Evolutionary conservation across 371 early-diverging fungal species (phyloP).

Genomic region (Umbelopsis sp.): DNA sequence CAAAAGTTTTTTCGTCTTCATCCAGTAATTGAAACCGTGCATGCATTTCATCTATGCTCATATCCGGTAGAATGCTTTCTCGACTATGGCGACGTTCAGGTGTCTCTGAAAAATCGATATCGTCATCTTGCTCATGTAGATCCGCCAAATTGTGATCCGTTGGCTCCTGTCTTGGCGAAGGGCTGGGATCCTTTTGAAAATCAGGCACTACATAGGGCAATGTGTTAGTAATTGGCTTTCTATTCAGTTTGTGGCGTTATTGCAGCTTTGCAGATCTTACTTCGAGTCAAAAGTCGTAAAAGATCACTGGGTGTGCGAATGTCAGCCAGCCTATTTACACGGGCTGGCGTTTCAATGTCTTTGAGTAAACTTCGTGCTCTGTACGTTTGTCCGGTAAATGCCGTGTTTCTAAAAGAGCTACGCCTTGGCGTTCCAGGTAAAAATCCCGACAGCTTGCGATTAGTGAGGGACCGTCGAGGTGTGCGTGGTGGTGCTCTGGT

Average conservation of each 20-base stretch:
- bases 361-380: neutral
- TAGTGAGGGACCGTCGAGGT: conserved; percentile 1
- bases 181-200: neutral
- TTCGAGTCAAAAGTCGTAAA: neutral
- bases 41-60: conserved; percentile 4
- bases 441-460: conserved; percentile 9
- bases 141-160: neutral
- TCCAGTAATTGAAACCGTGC: neutral
- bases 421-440: conserved; percentile 9
- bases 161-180: too few relatives aligned
- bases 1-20: conserved; percentile 3
- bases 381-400: neutral
- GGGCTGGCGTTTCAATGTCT: neutral
- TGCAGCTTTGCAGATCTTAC: neutral
- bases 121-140: neutral
- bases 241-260: neutral
- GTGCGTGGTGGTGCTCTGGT: neutral
- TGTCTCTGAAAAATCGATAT: too few relatives aligned
- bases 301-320: conserved; percentile 9
- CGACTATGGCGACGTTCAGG: neutral
- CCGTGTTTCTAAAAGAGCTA: conserved; percentile 11
- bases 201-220: neutral
- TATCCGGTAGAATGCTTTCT: conserved; percentile 5
- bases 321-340: neutral
- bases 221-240: neutral